Evolutionary conservation across 2,329 filamentous ascomycete genomes (phyloP).

Genomic region (Colletotrichum magnum): DNA sequence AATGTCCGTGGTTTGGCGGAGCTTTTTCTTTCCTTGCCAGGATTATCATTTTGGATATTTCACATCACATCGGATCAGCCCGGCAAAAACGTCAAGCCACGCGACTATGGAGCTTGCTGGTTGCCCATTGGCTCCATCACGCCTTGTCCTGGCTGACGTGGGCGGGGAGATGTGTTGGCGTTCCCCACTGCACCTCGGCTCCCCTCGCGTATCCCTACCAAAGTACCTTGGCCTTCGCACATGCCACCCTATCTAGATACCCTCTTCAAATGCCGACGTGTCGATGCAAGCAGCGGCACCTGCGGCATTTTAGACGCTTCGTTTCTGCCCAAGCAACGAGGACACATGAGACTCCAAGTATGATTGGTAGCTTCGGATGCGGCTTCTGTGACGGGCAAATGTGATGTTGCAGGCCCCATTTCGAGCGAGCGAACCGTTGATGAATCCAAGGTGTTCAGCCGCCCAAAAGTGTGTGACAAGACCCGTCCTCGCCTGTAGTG

Average conservation of each 20-base stretch:
- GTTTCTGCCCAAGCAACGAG: not conserved
- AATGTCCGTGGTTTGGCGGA: constrained; percentile 1
- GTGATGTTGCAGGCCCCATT: constrained; percentile 26
- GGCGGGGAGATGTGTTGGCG: constrained; percentile 3
- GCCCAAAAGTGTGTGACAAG: constrained; percentile 7
- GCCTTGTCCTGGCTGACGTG: constrained; percentile 6
- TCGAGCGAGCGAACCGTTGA: constrained; percentile 12
- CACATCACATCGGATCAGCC: constrained; percentile 1
- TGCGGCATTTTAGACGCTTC: constrained; percentile 3
- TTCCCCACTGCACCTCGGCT: constrained; percentile 12
- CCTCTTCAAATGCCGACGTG: constrained; percentile 33
- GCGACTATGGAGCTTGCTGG: constrained; percentile 10
- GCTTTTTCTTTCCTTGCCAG: constrained; percentile 8
- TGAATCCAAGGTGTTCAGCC: constrained; percentile 9
- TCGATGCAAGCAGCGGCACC: constrained; percentile 9
- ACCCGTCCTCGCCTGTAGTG: not conserved
- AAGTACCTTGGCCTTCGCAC: not conserved
- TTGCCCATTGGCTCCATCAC: not conserved
- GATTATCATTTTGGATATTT: constrained; percentile 15
- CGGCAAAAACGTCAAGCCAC: constrained; percentile 25
- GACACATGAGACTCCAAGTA: constrained; percentile 5
- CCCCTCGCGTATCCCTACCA: constrained; percentile 8
- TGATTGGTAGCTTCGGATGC: constrained; percentile 32
- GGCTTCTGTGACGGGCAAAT: constrained; percentile 25
- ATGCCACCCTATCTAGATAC: constrained; percentile 33